Evolutionary conservation across 2,329 filamentous ascomycete species (phyloP).

Genomic region (Aspergillus udagawae): DNA sequence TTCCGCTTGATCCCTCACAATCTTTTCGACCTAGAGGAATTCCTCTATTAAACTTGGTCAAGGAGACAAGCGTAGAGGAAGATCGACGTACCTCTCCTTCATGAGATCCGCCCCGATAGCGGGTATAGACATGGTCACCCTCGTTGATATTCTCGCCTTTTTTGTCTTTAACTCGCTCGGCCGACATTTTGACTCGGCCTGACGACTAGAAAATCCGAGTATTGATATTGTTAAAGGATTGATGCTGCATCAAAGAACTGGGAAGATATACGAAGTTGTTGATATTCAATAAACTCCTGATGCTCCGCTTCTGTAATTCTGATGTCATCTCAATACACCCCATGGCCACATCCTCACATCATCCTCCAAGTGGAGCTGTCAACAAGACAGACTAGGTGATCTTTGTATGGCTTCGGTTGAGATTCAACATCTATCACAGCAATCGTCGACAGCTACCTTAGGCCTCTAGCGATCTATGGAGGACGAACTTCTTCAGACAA

Average conservation of each 20-base stretch:
- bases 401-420: background rate
- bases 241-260: background rate
- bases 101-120: constrained; percentile 20
- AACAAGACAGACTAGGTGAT: background rate
- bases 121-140: constrained; percentile 22
- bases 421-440: background rate
- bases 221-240: background rate
- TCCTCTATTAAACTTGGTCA: background rate
- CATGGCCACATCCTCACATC: background rate
- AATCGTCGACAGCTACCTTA: background rate
- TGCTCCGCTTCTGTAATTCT: background rate
- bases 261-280: background rate
- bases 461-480: background rate
- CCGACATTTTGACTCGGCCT: constrained; percentile 7
- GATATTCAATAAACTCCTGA: background rate
- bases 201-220: background rate
- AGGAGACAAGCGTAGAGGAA: background rate
- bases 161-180: constrained; percentile 18
- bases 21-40: constrained; percentile 16
- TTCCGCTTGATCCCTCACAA: constrained; percentile 19
- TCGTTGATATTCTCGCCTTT: constrained; percentile 18
- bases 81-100: constrained; percentile 16
- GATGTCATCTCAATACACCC: background rate
- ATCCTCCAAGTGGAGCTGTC: background rate
- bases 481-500: background rate